Evolutionary conservation across 805 yeast genomes (phyloP).

Genomic region (Metschnikowia hibisci): DNA sequence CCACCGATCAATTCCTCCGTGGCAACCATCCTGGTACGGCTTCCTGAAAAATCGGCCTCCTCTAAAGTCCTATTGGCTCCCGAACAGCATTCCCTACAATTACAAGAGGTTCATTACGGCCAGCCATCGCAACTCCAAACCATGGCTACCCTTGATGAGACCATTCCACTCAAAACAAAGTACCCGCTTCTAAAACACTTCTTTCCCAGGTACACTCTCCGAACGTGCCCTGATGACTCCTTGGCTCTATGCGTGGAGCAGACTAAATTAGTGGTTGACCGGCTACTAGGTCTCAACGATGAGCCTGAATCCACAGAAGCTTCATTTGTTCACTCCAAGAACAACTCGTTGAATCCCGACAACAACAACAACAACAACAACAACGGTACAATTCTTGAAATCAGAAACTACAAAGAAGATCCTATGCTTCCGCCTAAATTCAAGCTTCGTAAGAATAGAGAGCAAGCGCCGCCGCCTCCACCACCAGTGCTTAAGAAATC

Average conservation of each 20-base stretch:
- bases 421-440: constrained; percentile 84
- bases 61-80: constrained; percentile 7
- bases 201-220: constrained; percentile 37
- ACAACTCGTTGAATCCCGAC: constrained; percentile 11
- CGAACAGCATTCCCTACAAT: constrained; percentile 55
- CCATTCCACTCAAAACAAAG: constrained; percentile 53
- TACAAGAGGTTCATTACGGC: constrained; percentile 48
- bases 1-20: constrained; percentile 27
- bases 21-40: constrained; percentile 10
- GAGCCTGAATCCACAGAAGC: constrained; percentile 16
- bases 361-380: constrained; percentile 18
- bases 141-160: constrained; percentile 33
- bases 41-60: constrained; percentile 7
- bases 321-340: constrained; percentile 19
- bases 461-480: constrained; percentile 54
- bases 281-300: constrained; percentile 40
- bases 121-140: constrained; percentile 16
- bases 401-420: constrained; percentile 67
- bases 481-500: constrained; percentile 62
- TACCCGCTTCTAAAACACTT: constrained; percentile 37
- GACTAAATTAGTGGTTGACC: constrained; percentile 56
- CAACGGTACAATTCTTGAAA: constrained; percentile 48
- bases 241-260: constrained; percentile 45
- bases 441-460: constrained; percentile 69
- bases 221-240: constrained; percentile 41